Evolutionary conservation across 306 rosid species (phyloP).

Genomic region (Rosa rugosa): DNA sequence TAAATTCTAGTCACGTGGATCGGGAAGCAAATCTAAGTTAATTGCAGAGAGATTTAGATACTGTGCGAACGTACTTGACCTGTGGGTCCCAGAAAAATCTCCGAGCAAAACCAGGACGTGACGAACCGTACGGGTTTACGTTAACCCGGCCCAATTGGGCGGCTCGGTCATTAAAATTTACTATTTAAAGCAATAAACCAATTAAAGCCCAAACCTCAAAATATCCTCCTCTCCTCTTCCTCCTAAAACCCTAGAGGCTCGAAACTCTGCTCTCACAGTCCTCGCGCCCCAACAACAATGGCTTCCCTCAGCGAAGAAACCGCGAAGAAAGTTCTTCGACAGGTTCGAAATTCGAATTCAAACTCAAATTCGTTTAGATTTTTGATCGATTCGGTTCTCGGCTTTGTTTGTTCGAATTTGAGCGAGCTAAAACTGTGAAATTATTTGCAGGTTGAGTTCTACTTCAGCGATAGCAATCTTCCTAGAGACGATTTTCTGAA

Average conservation of each 20-base stretch:
- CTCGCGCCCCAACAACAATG: conserved; percentile 35
- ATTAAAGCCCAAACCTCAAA: conserved; percentile 3
- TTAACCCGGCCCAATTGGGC: conserved; percentile 14
- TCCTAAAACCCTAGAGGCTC: conserved; percentile 44
- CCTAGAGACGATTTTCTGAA: conserved; percentile 66
- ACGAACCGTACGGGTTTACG: not conserved
- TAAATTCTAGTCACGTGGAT: not conserved
- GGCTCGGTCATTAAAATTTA: not conserved
- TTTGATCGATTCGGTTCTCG: not conserved
- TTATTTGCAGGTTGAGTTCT: conserved; percentile 71
- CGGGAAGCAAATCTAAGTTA: not conserved
- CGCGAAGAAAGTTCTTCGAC: conserved; percentile 73
- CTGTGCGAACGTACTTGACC: not conserved
- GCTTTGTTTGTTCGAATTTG: not conserved
- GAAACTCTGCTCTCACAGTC: not conserved
- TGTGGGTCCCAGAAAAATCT: conserved; percentile 4
- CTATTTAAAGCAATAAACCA: not conserved
- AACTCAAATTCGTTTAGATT: not conserved
- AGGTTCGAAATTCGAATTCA: conserved; percentile 33
- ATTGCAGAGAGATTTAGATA: not conserved
- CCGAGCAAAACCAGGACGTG: not conserved
- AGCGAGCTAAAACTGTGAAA: not conserved
- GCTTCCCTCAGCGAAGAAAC: conserved; percentile 71
- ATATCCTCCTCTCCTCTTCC: not conserved
- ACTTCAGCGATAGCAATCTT: conserved; percentile 93